phyloP scores from a whole-genome alignment of 441 rosid genomes.

The Raphanus hybrid region DNA sequence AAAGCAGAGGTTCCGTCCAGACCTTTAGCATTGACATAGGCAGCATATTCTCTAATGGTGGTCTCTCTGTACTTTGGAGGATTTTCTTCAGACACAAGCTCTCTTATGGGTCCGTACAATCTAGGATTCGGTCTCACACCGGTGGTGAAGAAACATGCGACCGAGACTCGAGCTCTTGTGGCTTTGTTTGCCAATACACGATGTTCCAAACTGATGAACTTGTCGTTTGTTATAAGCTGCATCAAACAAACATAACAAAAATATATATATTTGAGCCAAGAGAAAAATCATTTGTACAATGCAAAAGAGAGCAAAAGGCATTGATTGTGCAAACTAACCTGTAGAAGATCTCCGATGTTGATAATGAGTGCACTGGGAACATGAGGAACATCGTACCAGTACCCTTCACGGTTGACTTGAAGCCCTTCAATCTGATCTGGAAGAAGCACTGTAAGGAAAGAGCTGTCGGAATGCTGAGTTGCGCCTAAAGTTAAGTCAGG shows the following conservation, averaged over 20 bases:
- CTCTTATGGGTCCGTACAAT: slow-evolving; percentile 60
- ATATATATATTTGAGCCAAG: neutral
- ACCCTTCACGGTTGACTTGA: slow-evolving; percentile 29
- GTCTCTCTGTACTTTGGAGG: slow-evolving; percentile 59
- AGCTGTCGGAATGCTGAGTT: slow-evolving; percentile 33
- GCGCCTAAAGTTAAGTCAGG: slow-evolving; percentile 42
- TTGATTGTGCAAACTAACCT: neutral
- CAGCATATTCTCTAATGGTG: slow-evolving; percentile 43
- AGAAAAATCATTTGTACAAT: neutral
- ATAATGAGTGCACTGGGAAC: slow-evolving; percentile 39
- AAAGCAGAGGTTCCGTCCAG: slow-evolving; percentile 45
- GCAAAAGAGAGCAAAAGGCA: neutral
- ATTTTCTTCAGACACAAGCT: slow-evolving; percentile 59
- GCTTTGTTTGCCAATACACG: slow-evolving; percentile 53
- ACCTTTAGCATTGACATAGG: slow-evolving; percentile 46
- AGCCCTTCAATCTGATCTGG: slow-evolving; percentile 39
- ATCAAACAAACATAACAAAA: neutral
- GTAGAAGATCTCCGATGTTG: slow-evolving; percentile 41
- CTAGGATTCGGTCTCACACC: slow-evolving; percentile 35
- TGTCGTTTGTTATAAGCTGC: slow-evolving; percentile 61
- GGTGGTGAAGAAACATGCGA: slow-evolving; percentile 61
- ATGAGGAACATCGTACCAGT: slow-evolving; percentile 37
- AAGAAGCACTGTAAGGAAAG: slow-evolving; percentile 36
- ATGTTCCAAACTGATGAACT: slow-evolving; percentile 55
- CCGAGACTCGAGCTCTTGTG: slow-evolving; percentile 56